Evolutionary conservation across 306 rosid species (phyloP).

Genomic region (Leucaena leucocephala): DNA sequence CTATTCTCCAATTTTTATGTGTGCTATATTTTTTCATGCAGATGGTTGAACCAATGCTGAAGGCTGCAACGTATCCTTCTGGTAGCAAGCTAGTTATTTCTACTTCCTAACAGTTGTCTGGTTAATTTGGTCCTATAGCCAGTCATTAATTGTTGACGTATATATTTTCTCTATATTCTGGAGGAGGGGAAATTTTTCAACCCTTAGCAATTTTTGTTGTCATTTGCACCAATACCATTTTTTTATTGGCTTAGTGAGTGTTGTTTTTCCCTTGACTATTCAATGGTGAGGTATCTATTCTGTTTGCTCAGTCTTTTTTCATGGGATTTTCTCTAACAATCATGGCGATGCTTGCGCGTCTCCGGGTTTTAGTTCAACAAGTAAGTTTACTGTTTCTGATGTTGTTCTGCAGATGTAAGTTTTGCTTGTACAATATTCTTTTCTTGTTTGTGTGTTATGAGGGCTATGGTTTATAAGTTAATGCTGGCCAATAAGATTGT

Average conservation of each 20-base stretch:
- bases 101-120: not conserved
- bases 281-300: conserved; percentile 69
- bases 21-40: conserved; percentile 47
- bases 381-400: conserved; percentile 46
- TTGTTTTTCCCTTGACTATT: conserved; percentile 60
- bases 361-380: conserved; percentile 82
- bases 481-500: not conserved
- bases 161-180: too few species aligned
- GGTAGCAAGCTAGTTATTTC: conserved; percentile 11
- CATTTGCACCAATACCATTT: not conserved
- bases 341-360: conserved; percentile 78
- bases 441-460: not conserved
- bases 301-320: conserved; percentile 82
- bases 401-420: not conserved
- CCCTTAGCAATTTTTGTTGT: not conserved
- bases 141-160: too few species aligned
- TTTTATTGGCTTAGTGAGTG: not conserved
- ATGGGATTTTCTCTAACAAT: conserved; percentile 69
- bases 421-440: not conserved
- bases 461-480: not conserved
- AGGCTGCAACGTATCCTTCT: conserved; percentile 83
- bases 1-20: conserved; percentile 5
- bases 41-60: conserved; percentile 90
- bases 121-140: not conserved
- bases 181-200: too few species aligned